Conservation (phyloP, 2,329 filamentous ascomycete species). For the Fusarium sacchari region DNA sequence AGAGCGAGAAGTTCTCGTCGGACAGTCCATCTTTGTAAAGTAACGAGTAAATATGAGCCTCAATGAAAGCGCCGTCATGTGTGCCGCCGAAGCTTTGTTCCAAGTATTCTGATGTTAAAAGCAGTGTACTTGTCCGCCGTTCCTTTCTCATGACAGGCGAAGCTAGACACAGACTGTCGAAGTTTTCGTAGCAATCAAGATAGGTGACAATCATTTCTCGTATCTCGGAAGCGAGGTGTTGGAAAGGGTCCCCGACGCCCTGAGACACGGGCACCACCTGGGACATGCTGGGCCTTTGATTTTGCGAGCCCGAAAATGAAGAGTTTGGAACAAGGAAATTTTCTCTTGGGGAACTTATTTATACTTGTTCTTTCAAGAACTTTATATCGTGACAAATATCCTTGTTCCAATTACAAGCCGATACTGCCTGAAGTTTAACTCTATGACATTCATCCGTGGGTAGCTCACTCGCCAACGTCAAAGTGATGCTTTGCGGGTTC, state of each 20-base stretch:
- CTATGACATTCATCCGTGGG: too few relatives aligned
- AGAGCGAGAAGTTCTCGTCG: not conserved
- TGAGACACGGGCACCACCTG: accelerated
- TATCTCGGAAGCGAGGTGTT: not conserved
- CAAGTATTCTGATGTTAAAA: not conserved
- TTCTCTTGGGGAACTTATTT: not conserved
- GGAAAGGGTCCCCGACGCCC: not conserved
- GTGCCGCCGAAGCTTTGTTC: not conserved
- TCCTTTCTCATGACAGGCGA: not conserved
- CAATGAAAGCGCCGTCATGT: not conserved
- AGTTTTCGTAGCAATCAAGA: not conserved
- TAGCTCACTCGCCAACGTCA: not conserved
- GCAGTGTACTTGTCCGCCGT: not conserved
- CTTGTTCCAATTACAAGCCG: not conserved
- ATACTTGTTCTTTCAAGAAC: not conserved
- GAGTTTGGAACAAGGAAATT: accelerated
- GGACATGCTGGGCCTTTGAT: too few relatives aligned
- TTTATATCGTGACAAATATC: not conserved
- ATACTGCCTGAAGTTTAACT: not conserved
- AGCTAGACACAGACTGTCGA: not conserved
- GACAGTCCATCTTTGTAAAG: not conserved
- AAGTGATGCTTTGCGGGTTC: not conserved
- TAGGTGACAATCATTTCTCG: not conserved
- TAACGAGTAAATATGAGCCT: not conserved
- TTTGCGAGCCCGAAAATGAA: not conserved